Evolutionary conservation across 1,284 basidiomycete genomes (phyloP), one percentile per base, ranked within the genome.

Genomic region (Acaromyces ingoldii): DNA sequence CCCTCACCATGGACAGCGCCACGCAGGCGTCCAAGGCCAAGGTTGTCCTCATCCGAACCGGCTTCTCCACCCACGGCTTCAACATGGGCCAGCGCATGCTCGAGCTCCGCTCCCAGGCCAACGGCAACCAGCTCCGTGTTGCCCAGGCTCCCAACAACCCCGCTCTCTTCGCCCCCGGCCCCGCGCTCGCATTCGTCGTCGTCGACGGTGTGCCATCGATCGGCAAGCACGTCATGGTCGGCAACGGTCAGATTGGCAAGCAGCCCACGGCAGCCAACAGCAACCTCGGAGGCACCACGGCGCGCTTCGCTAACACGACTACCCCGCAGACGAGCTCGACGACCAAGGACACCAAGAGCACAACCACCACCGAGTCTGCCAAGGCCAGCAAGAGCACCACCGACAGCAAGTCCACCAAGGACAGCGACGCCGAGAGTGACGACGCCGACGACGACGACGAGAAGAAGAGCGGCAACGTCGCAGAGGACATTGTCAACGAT

Each of bases 11-110:
- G 22, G 17, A 24, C 49, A 49, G 49, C 4, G 57, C 58, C 1
- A 30, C 50, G 0, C 36, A 61, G 7, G 88, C 60, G 15, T 21
- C 38, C 26, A 64, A 64, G 29, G 54, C 64, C 44, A 43, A 49
- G 28, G 49, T 51, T 15, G 40, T 42, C 19, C 22, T 72, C 11
- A 62, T 72, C 42, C 67, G 70, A 4, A 53, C 68, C 3, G 70
- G 68, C 3, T 72, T 72, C 38, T 67, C 70, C 10, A 72, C 70
- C 28, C 70, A 72, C 43, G 70, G 63, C 26, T 51, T 69, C 41
- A 65, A 69, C 55, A 62, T 71, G 41, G 70, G 68, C 1, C 63
- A 66, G 55, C 57, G 67, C 33, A 58, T 60, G 54, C 56, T 70
- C 38, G 58, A 70, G 55, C 61, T 70, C 33, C 46, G 54, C 28